A percentile compares a stretch with the other conserved stretches of the same genome.
Conservation (phyloP, 2,329 filamentous ascomycete species). For the Leptographium galeiforme region DNA sequence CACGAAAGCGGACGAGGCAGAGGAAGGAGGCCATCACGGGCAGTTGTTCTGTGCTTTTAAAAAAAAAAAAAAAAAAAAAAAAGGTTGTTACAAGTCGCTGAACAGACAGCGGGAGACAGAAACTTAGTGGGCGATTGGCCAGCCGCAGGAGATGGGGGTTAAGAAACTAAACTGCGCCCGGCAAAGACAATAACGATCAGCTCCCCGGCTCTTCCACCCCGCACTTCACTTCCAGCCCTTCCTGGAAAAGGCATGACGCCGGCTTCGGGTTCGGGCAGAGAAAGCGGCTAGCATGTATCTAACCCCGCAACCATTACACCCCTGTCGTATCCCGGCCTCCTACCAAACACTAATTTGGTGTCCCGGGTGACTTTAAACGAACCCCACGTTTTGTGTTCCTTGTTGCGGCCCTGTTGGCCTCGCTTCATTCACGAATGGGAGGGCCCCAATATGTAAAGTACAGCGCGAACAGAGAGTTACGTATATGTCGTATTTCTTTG, state of each 20-base stretch:
- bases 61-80: not conserved
- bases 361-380: not conserved
- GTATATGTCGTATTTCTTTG: not conserved
- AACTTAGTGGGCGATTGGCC: not conserved
- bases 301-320: not conserved
- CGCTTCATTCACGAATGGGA: not conserved
- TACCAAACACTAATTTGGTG: not conserved
- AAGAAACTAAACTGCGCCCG: not conserved
- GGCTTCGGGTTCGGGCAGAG: not conserved
- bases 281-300: not conserved
- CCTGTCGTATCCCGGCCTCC: not conserved
- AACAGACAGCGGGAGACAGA: not conserved
- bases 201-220: not conserved
- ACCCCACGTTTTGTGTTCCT: not conserved
- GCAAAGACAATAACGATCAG: not conserved
- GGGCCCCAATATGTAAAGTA: not conserved
- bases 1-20: slow-evolving; percentile 2
- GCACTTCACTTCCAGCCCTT: not conserved
- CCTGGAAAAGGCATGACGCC: not conserved
- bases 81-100: not conserved
- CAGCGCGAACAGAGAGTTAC: not conserved
- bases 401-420: not conserved
- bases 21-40: not conserved
- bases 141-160: not conserved
- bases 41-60: not conserved